Evolutionary conservation across 1,139 yeast genomes (phyloP), one percentile per base, ranked within the genome.

Genomic region (Pichia norvegensis): DNA sequence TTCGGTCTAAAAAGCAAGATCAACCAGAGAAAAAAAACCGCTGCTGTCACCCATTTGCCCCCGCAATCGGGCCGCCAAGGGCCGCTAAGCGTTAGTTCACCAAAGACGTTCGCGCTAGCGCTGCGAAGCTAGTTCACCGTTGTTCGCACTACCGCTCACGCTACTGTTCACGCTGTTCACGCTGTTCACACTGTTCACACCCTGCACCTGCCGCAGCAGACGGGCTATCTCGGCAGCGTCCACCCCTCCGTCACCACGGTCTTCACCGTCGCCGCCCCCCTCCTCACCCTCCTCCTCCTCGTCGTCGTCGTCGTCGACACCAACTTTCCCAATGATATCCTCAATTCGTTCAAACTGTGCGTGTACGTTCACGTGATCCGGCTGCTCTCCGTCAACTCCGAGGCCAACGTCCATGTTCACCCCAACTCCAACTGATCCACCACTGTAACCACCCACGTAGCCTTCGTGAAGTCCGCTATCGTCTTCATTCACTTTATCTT

Each of bases 151-250:
- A 10, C 16, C 14, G 33, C 33, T 14, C 16, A 7, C 14, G 23
- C 23, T 13, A 11, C 29, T 37, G 29, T 19, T 33, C n/a, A 8
- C 14, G 33, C 14, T 14, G 33, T 29, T 6, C 22, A 13, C 16
- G 20, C 20, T 48, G 51, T 23, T 5, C 25, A 23, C 25, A 6
- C 8, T 23, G 25, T 27, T 14, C 31, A 27, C 31, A 9, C n/a
- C 31, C 19, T 51, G 52, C 7, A 48, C 54, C 23, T 51, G 54
- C 20, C 46, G 45, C 9, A 52, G 42, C 19, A 52, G 39, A 21
- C 46, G 47, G 20, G 55, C 53, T 11, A 52, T 52, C 33, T 50
- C 53, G 5, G 52, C 55, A 19, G 48, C 52, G 42, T 43, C 54
- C 36, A 40, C 53, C 29, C 39, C 36, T 21, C 40, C 48, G 13